Evolutionary conservation across 2,329 filamentous ascomycete genomes (phyloP).

Genomic region (Calonectria crousiana): DNA sequence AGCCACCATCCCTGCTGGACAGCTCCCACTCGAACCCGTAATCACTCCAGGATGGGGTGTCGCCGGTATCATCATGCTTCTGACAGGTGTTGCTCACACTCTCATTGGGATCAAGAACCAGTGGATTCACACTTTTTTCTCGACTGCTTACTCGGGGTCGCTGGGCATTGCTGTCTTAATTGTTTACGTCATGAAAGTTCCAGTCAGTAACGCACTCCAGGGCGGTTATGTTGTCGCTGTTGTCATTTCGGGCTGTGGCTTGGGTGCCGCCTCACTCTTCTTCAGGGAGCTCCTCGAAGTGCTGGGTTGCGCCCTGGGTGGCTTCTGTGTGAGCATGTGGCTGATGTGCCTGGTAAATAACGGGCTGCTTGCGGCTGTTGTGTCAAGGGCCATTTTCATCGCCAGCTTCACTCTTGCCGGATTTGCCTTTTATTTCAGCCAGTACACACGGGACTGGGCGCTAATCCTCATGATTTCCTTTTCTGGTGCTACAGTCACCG

Average conservation of each 20-base stretch:
- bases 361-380: slow-evolving; percentile 74
- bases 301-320: slow-evolving; percentile 87
- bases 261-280: slow-evolving; percentile 80
- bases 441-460: slow-evolving; percentile 81
- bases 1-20: slow-evolving; percentile 62
- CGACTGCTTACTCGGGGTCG: slow-evolving; percentile 78
- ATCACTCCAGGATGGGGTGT: slow-evolving; percentile 87
- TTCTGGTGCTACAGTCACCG: slow-evolving; percentile 80
- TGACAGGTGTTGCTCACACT: slow-evolving; percentile 77
- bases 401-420: slow-evolving; percentile 74
- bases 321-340: slow-evolving; percentile 93
- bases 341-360: slow-evolving; percentile 82
- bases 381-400: slow-evolving; percentile 81
- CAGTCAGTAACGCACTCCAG: slow-evolving; percentile 80
- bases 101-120: slow-evolving; percentile 87
- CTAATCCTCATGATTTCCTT: slow-evolving; percentile 84
- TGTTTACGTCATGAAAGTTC: slow-evolving; percentile 87
- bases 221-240: slow-evolving; percentile 88
- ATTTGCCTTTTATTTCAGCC: slow-evolving; percentile 83
- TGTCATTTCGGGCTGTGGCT: slow-evolving; percentile 77
- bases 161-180: slow-evolving; percentile 86
- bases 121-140: slow-evolving; percentile 84
- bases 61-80: slow-evolving; percentile 80
- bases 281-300: slow-evolving; percentile 87
- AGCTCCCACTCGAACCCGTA: slow-evolving; percentile 78